phyloP scores from a whole-genome alignment of 2,329 filamentous ascomycete species.

The Colletotrichum caudatum region DNA sequence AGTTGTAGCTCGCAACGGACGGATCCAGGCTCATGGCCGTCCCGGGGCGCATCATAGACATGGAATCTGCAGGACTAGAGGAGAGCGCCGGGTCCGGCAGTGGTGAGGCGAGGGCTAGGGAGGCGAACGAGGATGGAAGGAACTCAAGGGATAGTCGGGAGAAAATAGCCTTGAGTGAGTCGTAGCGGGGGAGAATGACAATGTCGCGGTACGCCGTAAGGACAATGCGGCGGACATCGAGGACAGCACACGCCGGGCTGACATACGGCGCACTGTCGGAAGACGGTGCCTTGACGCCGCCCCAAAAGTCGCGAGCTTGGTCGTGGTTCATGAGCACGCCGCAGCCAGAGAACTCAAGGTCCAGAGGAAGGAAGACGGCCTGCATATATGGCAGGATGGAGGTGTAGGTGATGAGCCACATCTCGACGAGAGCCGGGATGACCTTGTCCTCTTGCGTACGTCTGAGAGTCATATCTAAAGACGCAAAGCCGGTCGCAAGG shows the following conservation, averaged over 20 bases:
- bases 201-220: slow-evolving; percentile 89
- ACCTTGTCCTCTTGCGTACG: slow-evolving; percentile 85
- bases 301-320: slow-evolving; percentile 92
- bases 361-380: slow-evolving; percentile 91
- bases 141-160: slow-evolving; percentile 90
- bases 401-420: slow-evolving; percentile 95
- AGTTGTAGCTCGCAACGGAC: slow-evolving; percentile 81
- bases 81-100: slow-evolving; percentile 61
- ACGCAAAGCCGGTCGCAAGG: slow-evolving; percentile 83
- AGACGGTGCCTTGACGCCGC: slow-evolving; percentile 67
- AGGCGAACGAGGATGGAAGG: slow-evolving; percentile 65
- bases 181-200: slow-evolving; percentile 89
- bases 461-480: slow-evolving; percentile 85
- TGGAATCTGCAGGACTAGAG: slow-evolving; percentile 58
- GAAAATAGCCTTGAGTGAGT: slow-evolving; percentile 89
- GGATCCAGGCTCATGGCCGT: slow-evolving; percentile 82
- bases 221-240: slow-evolving; percentile 91
- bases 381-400: slow-evolving; percentile 93
- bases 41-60: slow-evolving; percentile 69
- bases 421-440: slow-evolving; percentile 90
- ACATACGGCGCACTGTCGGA: slow-evolving; percentile 54
- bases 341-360: slow-evolving; percentile 90
- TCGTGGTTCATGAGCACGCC: slow-evolving; percentile 82
- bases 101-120: slow-evolving; percentile 66
- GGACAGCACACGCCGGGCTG: slow-evolving; percentile 64